These are phyloP conservation scores for Perilla frutescens DNA, from an alignment of 257 asterid genomes.

Conservation along the genomic window DNA sequence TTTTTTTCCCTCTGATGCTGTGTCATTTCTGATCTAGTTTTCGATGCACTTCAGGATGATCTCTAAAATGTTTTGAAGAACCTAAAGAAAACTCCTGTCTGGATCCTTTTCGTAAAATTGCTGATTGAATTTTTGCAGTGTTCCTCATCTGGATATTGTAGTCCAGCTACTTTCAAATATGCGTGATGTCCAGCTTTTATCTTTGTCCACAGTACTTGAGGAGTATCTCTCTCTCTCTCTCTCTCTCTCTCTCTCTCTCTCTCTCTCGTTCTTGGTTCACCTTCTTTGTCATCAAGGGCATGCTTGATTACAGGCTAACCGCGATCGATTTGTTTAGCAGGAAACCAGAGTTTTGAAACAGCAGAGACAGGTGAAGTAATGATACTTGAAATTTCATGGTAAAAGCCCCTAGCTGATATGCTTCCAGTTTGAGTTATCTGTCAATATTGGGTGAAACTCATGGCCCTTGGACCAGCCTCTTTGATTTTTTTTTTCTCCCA, in stretches of 20 bases:
- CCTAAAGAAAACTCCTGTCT: too few relatives aligned
- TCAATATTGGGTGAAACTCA: too few relatives aligned
- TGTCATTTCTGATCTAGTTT: not conserved
- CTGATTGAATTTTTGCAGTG: constrained; percentile 48
- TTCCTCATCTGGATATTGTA: constrained; percentile 75
- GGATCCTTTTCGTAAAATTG: too few relatives aligned
- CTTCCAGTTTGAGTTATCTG: too few relatives aligned
- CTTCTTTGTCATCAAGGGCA: too few relatives aligned
- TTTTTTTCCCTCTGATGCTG: not conserved
- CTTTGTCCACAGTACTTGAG: constrained; percentile 48
- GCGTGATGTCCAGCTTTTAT: constrained; percentile 61
- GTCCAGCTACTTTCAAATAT: constrained; percentile 73
- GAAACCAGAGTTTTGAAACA: constrained; percentile 29
- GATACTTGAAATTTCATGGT: too few relatives aligned
- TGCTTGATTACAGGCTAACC: not conserved
- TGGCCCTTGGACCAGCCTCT: too few relatives aligned
- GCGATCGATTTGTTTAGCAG: constrained; percentile 36
- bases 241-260: too few relatives aligned
- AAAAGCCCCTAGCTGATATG: too few relatives aligned
- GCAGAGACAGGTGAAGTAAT: not conserved
- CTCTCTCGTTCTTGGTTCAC: too few relatives aligned
- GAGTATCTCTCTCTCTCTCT: constrained; percentile 38
- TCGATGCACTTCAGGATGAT: too few relatives aligned
- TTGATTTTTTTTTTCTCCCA: too few relatives aligned
- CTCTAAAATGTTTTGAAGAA: not conserved